Base-by-base conservation (phyloP, 768 basidiomycete genomes). In the Rhodotorula kratochvilovae region DNA sequence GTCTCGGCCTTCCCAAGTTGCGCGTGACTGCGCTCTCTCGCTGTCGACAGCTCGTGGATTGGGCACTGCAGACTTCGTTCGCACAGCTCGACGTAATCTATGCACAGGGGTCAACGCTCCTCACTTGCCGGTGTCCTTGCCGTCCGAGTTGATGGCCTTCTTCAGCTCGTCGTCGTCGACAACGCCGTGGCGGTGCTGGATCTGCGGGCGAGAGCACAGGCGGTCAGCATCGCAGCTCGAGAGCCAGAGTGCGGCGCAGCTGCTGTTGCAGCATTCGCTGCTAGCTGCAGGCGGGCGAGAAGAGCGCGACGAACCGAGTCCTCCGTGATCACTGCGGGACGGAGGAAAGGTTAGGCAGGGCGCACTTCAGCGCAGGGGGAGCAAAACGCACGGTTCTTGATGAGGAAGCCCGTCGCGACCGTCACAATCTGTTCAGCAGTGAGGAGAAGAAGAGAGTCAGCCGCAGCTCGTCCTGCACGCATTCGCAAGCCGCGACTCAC, bases 151-250 rank as follows among this genome's bases (percentile, higher is more conserved):
- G 39, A 66, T 35, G 23, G 23, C 65, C 48, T 66, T 42, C 48
- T 59, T 39, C 19, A 66, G 57, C 46, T 17, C 48, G 15, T 58
- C 57, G 36, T 66, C 65, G 25, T 23, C 29, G 19, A 21, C 27
- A 21, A 66, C 65, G 21, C 65, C 65, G 57, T 66, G 65, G 21
- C 65, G 65, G 57, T 66, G 65, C 46, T 58, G 56, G 57, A 66
- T 42, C 63, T 64, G 54, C 27, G 16, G 16, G 31, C 2, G 13
- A 2, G 48, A 33, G 13, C 3, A 11, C 23, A 12, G 25, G 31
- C 27, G n/a, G 62, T 63, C 62, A 63, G 62, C 25, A 16, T 27
- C 15, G 48, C 11, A 23, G 7, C 5, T 46, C 45, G 17, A 46
- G 39, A 39, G 39, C 39, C 39, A 7, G 13, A 13, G 8, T 39